phyloP scores from a whole-genome alignment of 2,329 filamentous ascomycete species.

The Pseudogymnoascus sp. region DNA sequence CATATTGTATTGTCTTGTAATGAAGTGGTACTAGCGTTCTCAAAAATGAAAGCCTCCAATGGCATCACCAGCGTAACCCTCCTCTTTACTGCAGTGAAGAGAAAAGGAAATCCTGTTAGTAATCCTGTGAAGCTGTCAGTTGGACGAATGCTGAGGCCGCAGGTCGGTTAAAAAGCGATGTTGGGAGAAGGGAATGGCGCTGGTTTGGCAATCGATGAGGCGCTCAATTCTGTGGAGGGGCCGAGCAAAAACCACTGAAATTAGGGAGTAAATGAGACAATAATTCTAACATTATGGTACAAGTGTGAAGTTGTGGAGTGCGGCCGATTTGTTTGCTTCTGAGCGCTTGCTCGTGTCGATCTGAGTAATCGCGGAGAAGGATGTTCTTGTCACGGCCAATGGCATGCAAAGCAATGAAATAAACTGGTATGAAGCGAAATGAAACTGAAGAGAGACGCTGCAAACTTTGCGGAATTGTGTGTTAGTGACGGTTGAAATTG shows the following conservation, averaged over 20 bases:
- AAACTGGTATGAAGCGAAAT: neutral
- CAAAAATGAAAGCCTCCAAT: neutral
- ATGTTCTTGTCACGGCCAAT: neutral
- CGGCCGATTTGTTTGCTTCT: neutral
- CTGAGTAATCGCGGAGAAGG: neutral
- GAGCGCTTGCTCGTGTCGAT: neutral
- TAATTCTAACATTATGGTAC: neutral
- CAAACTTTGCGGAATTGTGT: neutral
- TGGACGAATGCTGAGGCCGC: neutral
- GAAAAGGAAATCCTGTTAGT: neutral
- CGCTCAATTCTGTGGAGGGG: neutral
- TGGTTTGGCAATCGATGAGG: neutral
- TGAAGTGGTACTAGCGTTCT: neutral
- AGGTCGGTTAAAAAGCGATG: neutral
- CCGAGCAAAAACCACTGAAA: neutral
- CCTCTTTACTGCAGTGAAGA: neutral
- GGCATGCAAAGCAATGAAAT: neutral
- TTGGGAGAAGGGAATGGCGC: neutral
- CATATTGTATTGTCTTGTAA: constrained; percentile 4
- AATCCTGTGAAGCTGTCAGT: neutral
- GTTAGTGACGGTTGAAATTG: neutral
- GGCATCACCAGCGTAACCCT: neutral
- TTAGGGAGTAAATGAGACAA: neutral
- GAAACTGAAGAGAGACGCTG: neutral
- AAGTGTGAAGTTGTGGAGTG: neutral